Conservation (phyloP, 2,329 filamentous ascomycete species). For the Phymatotrichopsis omnivora region DNA sequence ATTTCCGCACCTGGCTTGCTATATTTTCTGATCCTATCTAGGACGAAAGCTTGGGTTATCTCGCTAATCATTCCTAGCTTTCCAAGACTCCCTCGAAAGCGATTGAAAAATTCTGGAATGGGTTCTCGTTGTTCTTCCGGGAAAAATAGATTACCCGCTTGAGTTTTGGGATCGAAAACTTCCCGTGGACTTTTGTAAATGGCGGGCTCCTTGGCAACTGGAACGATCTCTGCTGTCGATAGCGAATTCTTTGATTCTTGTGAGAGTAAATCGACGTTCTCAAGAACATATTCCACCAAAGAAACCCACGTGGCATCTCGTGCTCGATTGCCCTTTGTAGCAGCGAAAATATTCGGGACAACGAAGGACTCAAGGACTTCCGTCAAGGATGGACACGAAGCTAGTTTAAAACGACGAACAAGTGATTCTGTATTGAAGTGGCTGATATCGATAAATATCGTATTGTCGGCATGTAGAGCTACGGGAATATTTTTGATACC, state of each 20-base stretch:
- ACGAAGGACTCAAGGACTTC: constrained; percentile 19
- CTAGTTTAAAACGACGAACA: constrained; percentile 8
- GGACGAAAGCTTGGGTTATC: constrained; percentile 4
- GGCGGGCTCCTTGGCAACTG: constrained; percentile 1
- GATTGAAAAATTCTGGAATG: constrained; percentile 16
- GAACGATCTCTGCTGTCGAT: constrained; percentile 10
- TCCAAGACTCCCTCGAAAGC: constrained; percentile 24
- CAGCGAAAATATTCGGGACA: constrained; percentile 12
- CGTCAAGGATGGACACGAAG: constrained; percentile 1
- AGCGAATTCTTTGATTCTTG: background rate
- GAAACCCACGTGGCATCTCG: background rate
- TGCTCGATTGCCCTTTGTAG: no score
- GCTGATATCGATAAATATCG: constrained; percentile 19
- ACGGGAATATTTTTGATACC: constrained; percentile 12
- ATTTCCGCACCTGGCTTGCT: constrained; percentile 2
- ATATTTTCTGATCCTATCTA: constrained; percentile 20
- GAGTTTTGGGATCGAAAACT: background rate
- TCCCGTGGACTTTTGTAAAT: constrained; percentile 12
- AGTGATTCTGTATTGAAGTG: constrained; percentile 3
- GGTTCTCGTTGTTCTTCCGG: constrained; percentile 31
- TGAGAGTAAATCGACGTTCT: constrained; percentile 3
- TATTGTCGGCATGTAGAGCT: constrained; percentile 3
- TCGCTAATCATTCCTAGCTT: constrained; percentile 12
- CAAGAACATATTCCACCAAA: constrained; percentile 7
- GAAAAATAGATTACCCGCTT: constrained; percentile 29